A percentile compares a stretch with the other conserved stretches of the same genome.
These are phyloP conservation scores for Eutrema japonicum DNA, from an alignment of 345 rosid genomes.

Conservation along the genomic window DNA sequence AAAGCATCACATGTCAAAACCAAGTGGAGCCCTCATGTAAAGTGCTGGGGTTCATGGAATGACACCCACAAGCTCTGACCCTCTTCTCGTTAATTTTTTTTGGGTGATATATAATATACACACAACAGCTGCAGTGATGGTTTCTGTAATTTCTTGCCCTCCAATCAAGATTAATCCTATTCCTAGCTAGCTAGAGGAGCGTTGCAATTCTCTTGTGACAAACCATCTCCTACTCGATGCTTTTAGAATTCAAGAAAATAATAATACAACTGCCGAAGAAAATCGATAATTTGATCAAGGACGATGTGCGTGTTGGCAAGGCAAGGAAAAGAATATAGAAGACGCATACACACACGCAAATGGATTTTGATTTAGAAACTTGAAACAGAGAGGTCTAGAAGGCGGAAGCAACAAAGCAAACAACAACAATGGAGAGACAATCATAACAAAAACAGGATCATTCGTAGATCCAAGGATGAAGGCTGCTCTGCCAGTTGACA, in stretches of 20 bases:
- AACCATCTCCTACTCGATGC: too few species aligned
- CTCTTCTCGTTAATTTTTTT: constrained; percentile 1
- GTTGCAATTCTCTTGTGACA: too few species aligned
- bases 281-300: too few species aligned
- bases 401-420: neutral
- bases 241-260: too few species aligned
- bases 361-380: neutral
- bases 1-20: constrained; percentile 31
- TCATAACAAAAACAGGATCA: neutral
- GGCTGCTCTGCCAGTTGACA: constrained; percentile 79
- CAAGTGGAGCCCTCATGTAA: constrained; percentile 52
- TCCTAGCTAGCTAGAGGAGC: too few species aligned
- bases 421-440: too few species aligned
- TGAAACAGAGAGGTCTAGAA: neutral
- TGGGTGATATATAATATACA: constrained; percentile 2
- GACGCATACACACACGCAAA: neutral
- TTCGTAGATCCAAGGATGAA: constrained; percentile 82
- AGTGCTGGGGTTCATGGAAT: constrained; percentile 55
- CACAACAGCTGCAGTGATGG: neutral
- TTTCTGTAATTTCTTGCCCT: too few species aligned
- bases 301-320: neutral
- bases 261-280: too few species aligned
- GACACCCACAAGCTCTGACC: constrained; percentile 32
- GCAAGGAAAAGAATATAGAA: neutral
- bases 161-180: too few species aligned